phyloP scores from a whole-genome alignment of 495 filamentous ascomycete genomes.

The Xylaria sp. region DNA sequence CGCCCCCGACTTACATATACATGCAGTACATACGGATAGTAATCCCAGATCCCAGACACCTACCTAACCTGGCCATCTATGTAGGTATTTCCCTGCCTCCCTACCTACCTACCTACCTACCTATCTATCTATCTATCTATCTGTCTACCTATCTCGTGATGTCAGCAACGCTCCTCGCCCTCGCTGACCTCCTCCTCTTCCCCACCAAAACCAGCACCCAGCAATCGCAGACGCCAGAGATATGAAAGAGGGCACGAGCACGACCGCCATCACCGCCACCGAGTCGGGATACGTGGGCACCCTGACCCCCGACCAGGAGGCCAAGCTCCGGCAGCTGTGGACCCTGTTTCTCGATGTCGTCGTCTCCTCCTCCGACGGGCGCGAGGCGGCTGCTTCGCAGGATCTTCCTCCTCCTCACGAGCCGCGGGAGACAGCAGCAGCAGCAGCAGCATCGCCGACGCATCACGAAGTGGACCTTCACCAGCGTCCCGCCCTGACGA shows the following conservation, averaged over 20 bases:
- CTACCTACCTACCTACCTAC: neutral
- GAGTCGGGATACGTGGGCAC: conserved; percentile 17
- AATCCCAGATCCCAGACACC: neutral
- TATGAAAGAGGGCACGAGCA: neutral
- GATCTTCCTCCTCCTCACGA: neutral
- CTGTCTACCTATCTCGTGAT: neutral
- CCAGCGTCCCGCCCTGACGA: neutral
- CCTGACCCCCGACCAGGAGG: conserved; percentile 13
- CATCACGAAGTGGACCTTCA: conserved; percentile 10
- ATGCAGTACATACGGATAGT: neutral
- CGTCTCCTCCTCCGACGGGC: neutral
- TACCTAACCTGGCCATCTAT: neutral
- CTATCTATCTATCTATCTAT: neutral
- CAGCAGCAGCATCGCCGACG: neutral
- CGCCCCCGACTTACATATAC: neutral
- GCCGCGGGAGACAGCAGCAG: neutral
- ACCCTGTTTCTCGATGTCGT: neutral
- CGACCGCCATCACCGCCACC: neutral
- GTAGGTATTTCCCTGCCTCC: too few species aligned
- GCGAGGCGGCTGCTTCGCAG: conserved; percentile 4
- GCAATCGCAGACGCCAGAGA: neutral
- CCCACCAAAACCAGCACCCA: neutral
- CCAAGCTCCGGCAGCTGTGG: conserved; percentile 23
- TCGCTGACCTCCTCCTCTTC: too few species aligned
- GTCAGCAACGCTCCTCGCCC: neutral